A percentile compares a stretch with the other conserved stretches of the same genome.
Evolutionary conservation across 176 grass and related monocot species (phyloP).

Genomic region (Cenchrus americanus): DNA sequence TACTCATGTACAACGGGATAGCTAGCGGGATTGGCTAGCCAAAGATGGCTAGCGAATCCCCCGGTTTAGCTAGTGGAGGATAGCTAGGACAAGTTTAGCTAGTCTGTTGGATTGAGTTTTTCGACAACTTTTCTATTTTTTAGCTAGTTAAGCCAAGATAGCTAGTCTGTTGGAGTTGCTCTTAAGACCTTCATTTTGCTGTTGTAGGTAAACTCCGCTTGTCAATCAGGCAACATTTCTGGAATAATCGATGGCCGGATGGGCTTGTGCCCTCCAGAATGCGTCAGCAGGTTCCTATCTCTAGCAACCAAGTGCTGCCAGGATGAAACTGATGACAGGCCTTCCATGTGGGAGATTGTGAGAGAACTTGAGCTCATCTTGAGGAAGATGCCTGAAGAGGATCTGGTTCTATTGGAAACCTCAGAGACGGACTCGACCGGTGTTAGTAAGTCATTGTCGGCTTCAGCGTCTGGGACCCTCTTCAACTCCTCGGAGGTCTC

Average conservation of each 20-base stretch:
- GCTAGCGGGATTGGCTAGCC: too few species aligned
- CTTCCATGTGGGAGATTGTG: conserved; percentile 89
- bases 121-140: too few species aligned
- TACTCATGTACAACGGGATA: too few species aligned
- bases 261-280: conserved; percentile 66
- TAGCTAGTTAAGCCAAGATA: too few species aligned
- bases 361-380: conserved; percentile 70
- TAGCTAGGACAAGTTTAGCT: too few species aligned
- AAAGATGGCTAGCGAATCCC: too few species aligned
- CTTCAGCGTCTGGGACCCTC: conserved; percentile 27
- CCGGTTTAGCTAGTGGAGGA: too few species aligned
- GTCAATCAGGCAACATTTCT: conserved; percentile 57
- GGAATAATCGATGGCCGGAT: conserved; percentile 67
- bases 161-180: too few species aligned
- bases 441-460: conserved; percentile 38
- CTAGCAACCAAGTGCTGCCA: conserved; percentile 70
- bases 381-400: conserved; percentile 62
- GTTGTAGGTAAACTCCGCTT: conserved; percentile 66
- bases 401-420: conserved; percentile 41
- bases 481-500: conserved; percentile 41
- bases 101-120: too few species aligned
- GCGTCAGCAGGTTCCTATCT: conserved; percentile 59
- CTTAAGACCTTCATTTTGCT: conserved; percentile 15
- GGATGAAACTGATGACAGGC: conserved; percentile 70
- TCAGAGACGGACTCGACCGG: conserved; percentile 33